Base-by-base conservation (phyloP, 768 basidiomycete genomes). In the Galerina marginata region DNA sequence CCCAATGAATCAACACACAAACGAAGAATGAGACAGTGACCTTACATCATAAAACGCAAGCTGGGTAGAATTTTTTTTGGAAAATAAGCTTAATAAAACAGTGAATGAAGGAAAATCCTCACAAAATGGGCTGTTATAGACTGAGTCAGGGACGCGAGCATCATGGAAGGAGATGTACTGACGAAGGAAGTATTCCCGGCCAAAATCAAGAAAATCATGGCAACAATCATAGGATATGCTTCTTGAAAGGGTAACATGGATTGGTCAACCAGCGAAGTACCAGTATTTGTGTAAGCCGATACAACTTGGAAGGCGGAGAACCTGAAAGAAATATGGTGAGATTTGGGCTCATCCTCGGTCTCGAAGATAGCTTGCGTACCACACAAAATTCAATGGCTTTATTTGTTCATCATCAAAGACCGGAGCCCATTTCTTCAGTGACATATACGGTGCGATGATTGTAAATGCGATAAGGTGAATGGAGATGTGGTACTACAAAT, bases 101-200 rank as follows among this genome's bases (percentile, higher is more conserved):
- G 16, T 53, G 33, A 38, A 12, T 25, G 45, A 26, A 67, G 9
- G 3, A 80, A 3, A 20, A 26, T 42, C 53, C 94, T 78, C 72
- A 96, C 95, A 95, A 88, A 60, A 96, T 81, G 44, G 94, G 94
- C 93, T 95, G 64, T 23, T 58, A 58, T 1, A 54, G 51, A 50
- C 45, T 58, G 14, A 44, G 33, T 40, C 15, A 61, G 33, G 10
- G 9, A 38, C 9, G 6, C 16, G 15, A 63, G 14, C 45, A 36
- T 47, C 43, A 15, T 9, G 45, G 50, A 43, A 44, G 38, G 45
- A 11, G 47, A 47, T 33, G 48, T 40, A 89, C 94, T 82, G 67
- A 96, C 95, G 69, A 93, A 96, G 23, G 86, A 90, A 45, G 95
- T 97, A 70, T 99, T 98, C 9, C 96, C 96, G 50, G 93, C 95